Percentiles rank a stretch among this genome's conserved stretches.
These are phyloP conservation scores for Pythium brachiatum DNA, from an alignment of 352 stramenopile species.

Conservation along the genomic window DNA sequence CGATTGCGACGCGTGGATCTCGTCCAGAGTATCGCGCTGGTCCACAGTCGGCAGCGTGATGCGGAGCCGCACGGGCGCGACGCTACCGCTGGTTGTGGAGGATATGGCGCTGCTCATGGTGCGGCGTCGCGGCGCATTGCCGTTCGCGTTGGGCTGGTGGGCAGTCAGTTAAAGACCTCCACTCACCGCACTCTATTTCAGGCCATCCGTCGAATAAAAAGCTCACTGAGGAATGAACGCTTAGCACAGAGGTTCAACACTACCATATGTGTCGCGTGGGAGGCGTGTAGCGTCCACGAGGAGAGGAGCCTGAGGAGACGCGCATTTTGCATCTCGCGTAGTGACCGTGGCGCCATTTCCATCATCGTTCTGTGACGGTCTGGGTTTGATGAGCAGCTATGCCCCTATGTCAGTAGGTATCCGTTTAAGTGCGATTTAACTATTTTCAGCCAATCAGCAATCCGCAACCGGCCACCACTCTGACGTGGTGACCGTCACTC, in stretches of 20 bases:
- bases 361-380: background rate
- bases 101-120: background rate
- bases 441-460: background rate
- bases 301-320: background rate
- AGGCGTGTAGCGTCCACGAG: background rate
- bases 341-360: background rate
- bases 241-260: background rate
- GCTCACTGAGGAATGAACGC: background rate
- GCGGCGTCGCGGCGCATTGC: background rate
- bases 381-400: background rate
- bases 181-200: background rate
- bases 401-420: background rate
- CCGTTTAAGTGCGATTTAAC: slow-evolving; percentile 6
- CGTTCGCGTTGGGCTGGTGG: background rate
- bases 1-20: slow-evolving; percentile 4
- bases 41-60: slow-evolving; percentile 27
- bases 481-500: slow-evolving; percentile 18
- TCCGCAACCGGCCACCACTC: background rate
- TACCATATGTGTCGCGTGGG: background rate
- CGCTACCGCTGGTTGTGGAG: background rate
- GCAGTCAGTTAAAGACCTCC: background rate
- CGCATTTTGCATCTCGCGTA: background rate
- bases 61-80: slow-evolving; percentile 11
- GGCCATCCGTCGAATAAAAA: background rate
- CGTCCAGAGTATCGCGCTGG: slow-evolving; percentile 9